Percentiles rank a stretch among this genome's conserved stretches.
Evolutionary conservation across 176 grass and related monocot species (phyloP).

Genomic region (Oryza glumipatula): DNA sequence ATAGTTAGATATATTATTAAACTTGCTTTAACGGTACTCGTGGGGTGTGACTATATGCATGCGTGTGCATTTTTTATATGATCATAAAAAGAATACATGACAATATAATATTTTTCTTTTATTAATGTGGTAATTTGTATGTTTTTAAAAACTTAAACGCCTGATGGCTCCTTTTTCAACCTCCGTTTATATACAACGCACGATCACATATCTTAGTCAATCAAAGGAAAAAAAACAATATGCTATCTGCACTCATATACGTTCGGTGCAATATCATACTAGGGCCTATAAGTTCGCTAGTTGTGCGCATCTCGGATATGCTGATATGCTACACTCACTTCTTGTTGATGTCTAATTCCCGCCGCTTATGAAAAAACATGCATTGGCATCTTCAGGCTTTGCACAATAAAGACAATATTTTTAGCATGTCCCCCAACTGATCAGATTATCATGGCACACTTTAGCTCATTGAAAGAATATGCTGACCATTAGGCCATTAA

Average conservation of each 20-base stretch:
- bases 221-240: no score
- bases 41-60: no score
- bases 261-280: background rate
- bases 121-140: no score
- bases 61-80: no score
- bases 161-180: no score
- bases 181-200: background rate
- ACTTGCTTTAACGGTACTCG: no score
- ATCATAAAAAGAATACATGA: no score
- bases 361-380: constrained; percentile 13
- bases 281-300: background rate
- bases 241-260: no score
- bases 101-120: no score
- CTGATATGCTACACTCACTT: background rate
- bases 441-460: constrained; percentile 6
- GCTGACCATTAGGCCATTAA: background rate
- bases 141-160: no score
- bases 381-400: background rate
- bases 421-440: constrained; percentile 10
- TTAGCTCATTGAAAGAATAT: constrained; percentile 12
- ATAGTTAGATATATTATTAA: no score
- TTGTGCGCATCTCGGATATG: background rate
- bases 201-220: background rate
- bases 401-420: constrained; percentile 4
- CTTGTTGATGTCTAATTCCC: background rate